These are phyloP conservation scores for Onygenales sp. DNA, from an alignment of 2,329 filamentous ascomycete genomes.

Conservation along the genomic window DNA sequence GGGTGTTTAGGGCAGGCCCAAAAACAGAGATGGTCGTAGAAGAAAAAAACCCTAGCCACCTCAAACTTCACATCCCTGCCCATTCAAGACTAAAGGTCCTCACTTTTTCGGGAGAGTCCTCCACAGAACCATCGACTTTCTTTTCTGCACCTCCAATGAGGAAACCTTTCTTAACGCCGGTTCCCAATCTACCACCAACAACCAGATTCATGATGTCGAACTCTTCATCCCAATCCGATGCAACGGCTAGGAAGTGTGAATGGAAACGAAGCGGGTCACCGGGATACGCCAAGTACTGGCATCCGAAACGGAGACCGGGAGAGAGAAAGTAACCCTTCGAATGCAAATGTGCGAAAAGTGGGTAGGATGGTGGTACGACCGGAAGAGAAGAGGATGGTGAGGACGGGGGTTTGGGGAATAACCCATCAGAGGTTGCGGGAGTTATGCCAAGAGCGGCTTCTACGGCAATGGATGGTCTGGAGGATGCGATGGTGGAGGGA, in stretches of 20 bases:
- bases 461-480: conserved; percentile 9
- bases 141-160: conserved; percentile 63
- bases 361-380: conserved; percentile 47
- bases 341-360: conserved; percentile 74
- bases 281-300: conserved; percentile 88
- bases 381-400: conserved; percentile 21
- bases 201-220: conserved; percentile 79
- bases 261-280: conserved; percentile 92
- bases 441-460: conserved; percentile 31
- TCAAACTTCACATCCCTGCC: conserved; percentile 67
- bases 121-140: conserved; percentile 26
- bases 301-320: conserved; percentile 87
- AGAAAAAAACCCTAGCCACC: not conserved
- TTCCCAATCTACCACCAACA: conserved; percentile 76
- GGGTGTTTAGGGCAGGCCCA: not conserved
- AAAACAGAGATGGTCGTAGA: not conserved
- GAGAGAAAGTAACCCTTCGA: conserved; percentile 74
- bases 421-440: conserved; percentile 41
- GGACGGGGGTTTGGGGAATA: conserved; percentile 23
- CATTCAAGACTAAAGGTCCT: conserved; percentile 82
- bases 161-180: conserved; percentile 92
- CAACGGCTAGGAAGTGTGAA: conserved; percentile 83
- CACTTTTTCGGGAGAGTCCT: conserved; percentile 32
- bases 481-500: conserved; percentile 4
- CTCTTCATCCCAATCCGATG: conserved; percentile 77